These are phyloP conservation scores for Aspergillus egyptiacus DNA, from an alignment of 495 filamentous ascomycete species.

Conservation along the genomic window DNA sequence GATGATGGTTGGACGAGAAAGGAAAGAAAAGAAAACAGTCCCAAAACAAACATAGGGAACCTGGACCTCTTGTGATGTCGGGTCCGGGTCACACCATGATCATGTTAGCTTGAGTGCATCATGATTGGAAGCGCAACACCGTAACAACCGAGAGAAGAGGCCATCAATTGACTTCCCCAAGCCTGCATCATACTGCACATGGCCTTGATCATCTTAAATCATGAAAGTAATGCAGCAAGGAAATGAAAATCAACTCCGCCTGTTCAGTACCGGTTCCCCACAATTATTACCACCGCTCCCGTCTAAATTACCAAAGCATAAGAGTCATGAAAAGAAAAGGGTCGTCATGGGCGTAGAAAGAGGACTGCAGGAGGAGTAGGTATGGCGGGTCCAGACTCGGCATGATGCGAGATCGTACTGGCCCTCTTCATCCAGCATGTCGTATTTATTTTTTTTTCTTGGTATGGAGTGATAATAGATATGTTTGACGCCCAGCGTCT, in stretches of 20 bases:
- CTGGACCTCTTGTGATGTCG: not conserved
- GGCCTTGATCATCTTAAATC: slow-evolving; percentile 7
- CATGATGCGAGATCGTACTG: not conserved
- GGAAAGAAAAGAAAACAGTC: slow-evolving; percentile 1
- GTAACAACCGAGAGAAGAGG: slow-evolving; percentile 3
- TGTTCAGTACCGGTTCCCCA: slow-evolving; percentile 11
- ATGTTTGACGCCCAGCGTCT: slow-evolving; percentile 5
- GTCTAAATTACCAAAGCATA: slow-evolving; percentile 19
- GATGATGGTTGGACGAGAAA: slow-evolving; percentile 2
- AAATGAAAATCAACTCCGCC: slow-evolving; percentile 16
- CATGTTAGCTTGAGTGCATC: not conserved
- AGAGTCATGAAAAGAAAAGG: slow-evolving; percentile 13
- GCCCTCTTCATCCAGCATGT: not conserved
- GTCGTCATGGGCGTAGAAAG: slow-evolving; percentile 16
- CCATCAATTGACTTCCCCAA: slow-evolving; percentile 6
- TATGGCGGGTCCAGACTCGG: slow-evolving; percentile 4
- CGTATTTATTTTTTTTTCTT: not conserved
- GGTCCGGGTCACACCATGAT: slow-evolving; percentile 1
- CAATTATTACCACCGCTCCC: slow-evolving; percentile 13
- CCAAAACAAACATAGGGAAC: slow-evolving; percentile 12
- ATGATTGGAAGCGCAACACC: slow-evolving; percentile 1
- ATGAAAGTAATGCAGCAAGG: slow-evolving; percentile 11
- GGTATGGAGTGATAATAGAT: not conserved
- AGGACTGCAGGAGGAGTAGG: slow-evolving; percentile 12
- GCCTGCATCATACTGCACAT: slow-evolving; percentile 2